Conservation (phyloP, 164 flowering plant species). For the Vitis vinifera region ASM3070453v1 NC_081822.1:5013001-5013500, state of each 20-base stretch:
- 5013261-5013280: slow-evolving; percentile 35
- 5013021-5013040: slow-evolving; percentile 43
- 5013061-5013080: slow-evolving; percentile 46
- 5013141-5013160: slow-evolving; percentile 35
- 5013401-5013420: slow-evolving; percentile 20
- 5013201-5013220: slow-evolving; percentile 25
- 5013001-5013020: slow-evolving; percentile 45
- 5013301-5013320: too few relatives aligned
- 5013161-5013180: slow-evolving; percentile 26
- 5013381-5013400: slow-evolving; percentile 13
- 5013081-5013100: slow-evolving; percentile 30
- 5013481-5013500: background rate
- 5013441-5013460: too few relatives aligned
- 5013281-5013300: slow-evolving; percentile 12
- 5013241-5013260: slow-evolving; percentile 27
- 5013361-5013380: slow-evolving; percentile 12
- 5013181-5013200: slow-evolving; percentile 14
- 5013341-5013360: slow-evolving; percentile 14
- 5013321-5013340: slow-evolving; percentile 5
- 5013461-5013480: background rate
- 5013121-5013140: slow-evolving; percentile 31
- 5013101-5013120: slow-evolving; percentile 37
- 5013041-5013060: slow-evolving; percentile 50
- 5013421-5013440: slow-evolving; percentile 14
- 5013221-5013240: slow-evolving; percentile 24